Evolutionary conservation across 306 rosid genomes (phyloP), one percentile per base, ranked within the genome.

Genomic region (Potentilla sterilis): DNA sequence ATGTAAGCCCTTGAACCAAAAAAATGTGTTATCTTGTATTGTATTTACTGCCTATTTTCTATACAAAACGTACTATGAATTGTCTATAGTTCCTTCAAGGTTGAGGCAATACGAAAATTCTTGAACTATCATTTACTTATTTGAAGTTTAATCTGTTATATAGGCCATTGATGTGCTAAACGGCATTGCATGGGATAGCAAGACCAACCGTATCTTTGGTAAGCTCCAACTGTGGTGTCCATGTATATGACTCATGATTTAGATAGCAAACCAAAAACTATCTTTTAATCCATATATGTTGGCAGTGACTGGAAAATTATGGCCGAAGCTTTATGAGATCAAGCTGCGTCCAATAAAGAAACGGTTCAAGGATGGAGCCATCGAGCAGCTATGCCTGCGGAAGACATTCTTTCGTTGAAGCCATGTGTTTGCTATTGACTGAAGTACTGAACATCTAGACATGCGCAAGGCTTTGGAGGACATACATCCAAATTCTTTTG

Each of bases 181-280:
- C 74, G 98, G 98, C 82, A 94, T 94, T 82, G 98, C 98, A 62
- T 94, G 97, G 97, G 98, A 94, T 75, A 65, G 79, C 19, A 44
- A 70, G 63, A 80, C 71, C 67, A 67, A 87, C 38, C 88, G 97
- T 32, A 73, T 92, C 67, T 90, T 90, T 42, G 97, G 98, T 94
- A 81, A 83, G 95, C 64, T 65, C 74, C 28, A 14, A 11, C 34
- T 70, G 4, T 35, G 11, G 11, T 18, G 5, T 49, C 11, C 12
- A n/a, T 34, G 2, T 9, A 19, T n/a, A 16, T 3, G 35, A 16
- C 10, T 10, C 35, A 32, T 59, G 7, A 14, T 46, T 8, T 15
- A 9, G n/a, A 47, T 69, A 43, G 19, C 1, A 4, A 32, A 32
- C 67, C n/a, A 32, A 32, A 32, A 22, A 58, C n/a, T 57, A n/a